Evolutionary conservation across 352 stramenopile genomes (phyloP).

Genomic region (Phytophthora litchii): DNA sequence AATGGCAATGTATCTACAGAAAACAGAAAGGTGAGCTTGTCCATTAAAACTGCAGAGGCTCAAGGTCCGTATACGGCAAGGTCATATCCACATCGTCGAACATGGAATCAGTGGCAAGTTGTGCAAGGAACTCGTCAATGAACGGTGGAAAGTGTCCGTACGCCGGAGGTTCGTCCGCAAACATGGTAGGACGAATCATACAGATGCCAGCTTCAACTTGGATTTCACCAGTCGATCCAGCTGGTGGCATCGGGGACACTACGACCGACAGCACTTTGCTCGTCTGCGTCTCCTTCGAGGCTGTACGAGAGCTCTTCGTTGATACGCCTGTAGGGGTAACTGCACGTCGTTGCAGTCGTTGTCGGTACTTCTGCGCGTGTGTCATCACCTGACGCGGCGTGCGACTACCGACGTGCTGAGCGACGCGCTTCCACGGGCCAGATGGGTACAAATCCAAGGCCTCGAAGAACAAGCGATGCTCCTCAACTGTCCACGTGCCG

Average conservation of each 20-base stretch:
- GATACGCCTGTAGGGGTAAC: background rate
- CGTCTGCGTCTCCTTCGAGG: conserved; percentile 6
- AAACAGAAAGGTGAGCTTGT: background rate
- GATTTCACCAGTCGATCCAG: conserved; percentile 31
- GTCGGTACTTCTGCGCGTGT: conserved; percentile 45
- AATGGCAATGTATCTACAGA: conserved; percentile 6
- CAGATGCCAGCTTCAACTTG: conserved; percentile 31
- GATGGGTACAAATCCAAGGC: conserved; percentile 44
- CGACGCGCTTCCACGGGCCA: conserved; percentile 55
- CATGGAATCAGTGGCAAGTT: conserved; percentile 20
- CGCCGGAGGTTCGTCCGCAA: conserved; percentile 13
- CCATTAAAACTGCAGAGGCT: conserved; percentile 26
- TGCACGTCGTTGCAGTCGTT: conserved; percentile 22
- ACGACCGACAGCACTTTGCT: conserved; percentile 21
- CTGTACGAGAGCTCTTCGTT: background rate
- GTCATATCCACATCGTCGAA: conserved; percentile 29
- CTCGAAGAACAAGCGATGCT: conserved; percentile 36
- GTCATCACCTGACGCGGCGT: conserved; percentile 46
- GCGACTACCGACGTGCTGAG: conserved; percentile 35
- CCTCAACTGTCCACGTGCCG: conserved; percentile 31
- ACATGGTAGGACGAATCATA: conserved; percentile 11
- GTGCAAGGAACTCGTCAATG: conserved; percentile 25
- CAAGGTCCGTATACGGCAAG: conserved; percentile 15
- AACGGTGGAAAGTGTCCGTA: conserved; percentile 8
- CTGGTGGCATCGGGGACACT: conserved; percentile 21